Evolutionary conservation across 2,329 filamentous ascomycete species (phyloP), one percentile per base, ranked within the genome.

Genomic region (Phaeosphaeria sp.): DNA sequence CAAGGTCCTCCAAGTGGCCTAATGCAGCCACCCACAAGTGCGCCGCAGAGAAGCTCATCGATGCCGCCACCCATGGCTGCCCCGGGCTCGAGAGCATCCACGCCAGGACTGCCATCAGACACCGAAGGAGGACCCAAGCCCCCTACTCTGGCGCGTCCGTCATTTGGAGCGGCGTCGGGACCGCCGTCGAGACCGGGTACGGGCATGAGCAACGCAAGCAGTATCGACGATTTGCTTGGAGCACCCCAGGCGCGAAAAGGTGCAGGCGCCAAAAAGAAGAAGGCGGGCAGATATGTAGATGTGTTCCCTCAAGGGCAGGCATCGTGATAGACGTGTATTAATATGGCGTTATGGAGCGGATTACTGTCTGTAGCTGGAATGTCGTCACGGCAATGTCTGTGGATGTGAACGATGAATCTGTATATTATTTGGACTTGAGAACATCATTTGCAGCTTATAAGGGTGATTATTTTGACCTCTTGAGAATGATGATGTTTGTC

Each of bases 201-300:
- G 2, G 90, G 91, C 61, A 88, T 97, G 84, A 96, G 92, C 77
- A 92, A 92, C 72, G 92, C 92, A n/a, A 96, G 89, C 77, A 95
- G 91, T 68, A 96, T 99, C 72, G 95, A 99, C 69, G 95, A 99
- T 75, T 81, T 99, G 61, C 81, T 99, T 21, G 91, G 91, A 5
- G 88, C 90, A 4, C 87, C 90, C 3, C 86, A 84, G 27, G 86
- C 90, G 18, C 86, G 91, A 63, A 93, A 91, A 58, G 85, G 84
- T 2, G 57, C 64, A 13, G 77, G 76, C 33, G 75, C 77, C 45
- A 81, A 79, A 69, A 91, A 92, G 69, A 92, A 92, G 82, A 97
- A 93, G 83, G 88, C 89, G 21, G 90, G 92, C 27, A 84, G 93
- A 25, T 99, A 99, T 82, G 89, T 99, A 27, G 95, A 99, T 84